Evolutionary conservation across 2,329 filamentous ascomycete genomes (phyloP).

Genomic region (Clonostachys solani): DNA sequence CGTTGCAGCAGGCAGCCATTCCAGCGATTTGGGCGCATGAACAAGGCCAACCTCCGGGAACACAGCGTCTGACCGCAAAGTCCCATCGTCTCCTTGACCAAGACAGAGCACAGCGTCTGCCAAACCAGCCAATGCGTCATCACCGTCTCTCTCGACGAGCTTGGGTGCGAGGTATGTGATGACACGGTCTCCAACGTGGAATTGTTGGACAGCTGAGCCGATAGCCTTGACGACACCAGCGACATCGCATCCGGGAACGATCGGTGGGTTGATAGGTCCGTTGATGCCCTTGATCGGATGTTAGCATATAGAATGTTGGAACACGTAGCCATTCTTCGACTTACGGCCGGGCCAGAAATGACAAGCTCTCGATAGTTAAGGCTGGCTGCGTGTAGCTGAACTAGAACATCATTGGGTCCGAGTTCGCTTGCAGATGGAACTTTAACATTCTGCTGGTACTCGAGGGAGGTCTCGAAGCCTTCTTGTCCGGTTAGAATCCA

Average conservation of each 20-base stretch:
- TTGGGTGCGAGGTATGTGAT: slow-evolving; percentile 36
- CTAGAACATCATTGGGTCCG: slow-evolving; percentile 55
- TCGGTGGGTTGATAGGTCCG: slow-evolving; percentile 14
- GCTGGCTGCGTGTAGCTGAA: slow-evolving; percentile 47
- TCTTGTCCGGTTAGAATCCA: slow-evolving; percentile 24
- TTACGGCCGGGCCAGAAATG: slow-evolving; percentile 24
- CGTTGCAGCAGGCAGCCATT: slow-evolving; percentile 29
- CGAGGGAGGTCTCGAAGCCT: slow-evolving; percentile 24
- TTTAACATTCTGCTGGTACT: slow-evolving; percentile 18
- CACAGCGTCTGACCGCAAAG: slow-evolving; percentile 50
- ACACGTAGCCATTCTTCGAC: slow-evolving; percentile 3
- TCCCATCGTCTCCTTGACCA: slow-evolving; percentile 53
- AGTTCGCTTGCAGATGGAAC: slow-evolving; percentile 21
- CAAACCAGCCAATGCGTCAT: slow-evolving; percentile 14
- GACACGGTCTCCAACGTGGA: slow-evolving; percentile 52
- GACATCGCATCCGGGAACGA: slow-evolving; percentile 29
- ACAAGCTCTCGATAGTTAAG: slow-evolving; percentile 44
- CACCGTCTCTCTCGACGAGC: slow-evolving; percentile 5
- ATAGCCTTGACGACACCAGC: slow-evolving; percentile 40
- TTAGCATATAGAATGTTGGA: not conserved
- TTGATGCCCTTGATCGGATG: slow-evolving; percentile 7
- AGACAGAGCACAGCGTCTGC: slow-evolving; percentile 36
- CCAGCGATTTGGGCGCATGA: slow-evolving; percentile 38
- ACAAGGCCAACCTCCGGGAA: slow-evolving; percentile 57
- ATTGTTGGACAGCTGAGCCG: slow-evolving; percentile 41